Percentiles rank a stretch among this genome's conserved stretches.
Conservation (phyloP, 2,329 filamentous ascomycete genomes). For the Xylariaceae sp. region DNA sequence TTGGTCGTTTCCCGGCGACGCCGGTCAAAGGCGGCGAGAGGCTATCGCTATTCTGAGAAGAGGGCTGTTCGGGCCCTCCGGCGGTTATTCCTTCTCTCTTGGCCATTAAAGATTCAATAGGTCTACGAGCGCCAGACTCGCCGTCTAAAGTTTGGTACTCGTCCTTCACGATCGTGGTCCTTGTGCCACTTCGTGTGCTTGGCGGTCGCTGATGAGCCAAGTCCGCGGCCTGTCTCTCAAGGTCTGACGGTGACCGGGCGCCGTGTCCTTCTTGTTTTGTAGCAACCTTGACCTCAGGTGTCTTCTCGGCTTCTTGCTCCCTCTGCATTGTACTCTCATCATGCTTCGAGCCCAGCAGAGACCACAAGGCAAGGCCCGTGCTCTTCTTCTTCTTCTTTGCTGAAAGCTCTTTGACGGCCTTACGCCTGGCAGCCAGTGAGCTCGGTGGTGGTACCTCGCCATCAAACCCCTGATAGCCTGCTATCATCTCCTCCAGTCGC, state of each 20-base stretch:
- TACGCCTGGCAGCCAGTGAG: constrained; percentile 68
- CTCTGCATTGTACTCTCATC: constrained; percentile 67
- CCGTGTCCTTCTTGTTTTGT: constrained; percentile 39
- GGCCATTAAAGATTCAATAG: constrained; percentile 39
- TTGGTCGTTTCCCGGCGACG: constrained; percentile 57
- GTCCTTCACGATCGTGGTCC: constrained; percentile 44
- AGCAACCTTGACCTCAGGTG: constrained; percentile 30
- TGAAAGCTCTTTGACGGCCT: constrained; percentile 40
- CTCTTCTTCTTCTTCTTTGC: constrained; percentile 59
- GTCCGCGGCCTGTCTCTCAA: constrained; percentile 34
- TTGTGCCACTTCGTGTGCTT: constrained; percentile 37
- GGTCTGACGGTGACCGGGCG: constrained; percentile 37
- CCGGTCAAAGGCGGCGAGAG: constrained; percentile 40
- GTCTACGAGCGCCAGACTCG: constrained; percentile 34
- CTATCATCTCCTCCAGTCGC: constrained; percentile 65
- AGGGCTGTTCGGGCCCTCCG: constrained; percentile 16
- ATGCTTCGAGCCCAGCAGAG: constrained; percentile 81
- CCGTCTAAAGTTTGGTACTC: constrained; percentile 39
- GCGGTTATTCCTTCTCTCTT: constrained; percentile 36
- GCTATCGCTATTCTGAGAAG: constrained; percentile 26
- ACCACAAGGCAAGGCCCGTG: constrained; percentile 71
- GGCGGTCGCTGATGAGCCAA: constrained; percentile 20
- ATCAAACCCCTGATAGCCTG: constrained; percentile 64
- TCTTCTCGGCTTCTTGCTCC: constrained; percentile 46
- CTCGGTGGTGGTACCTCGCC: constrained; percentile 79